Base-by-base conservation (phyloP, 176 grass and related monocot genomes). In the Chloris gayana region DNA sequence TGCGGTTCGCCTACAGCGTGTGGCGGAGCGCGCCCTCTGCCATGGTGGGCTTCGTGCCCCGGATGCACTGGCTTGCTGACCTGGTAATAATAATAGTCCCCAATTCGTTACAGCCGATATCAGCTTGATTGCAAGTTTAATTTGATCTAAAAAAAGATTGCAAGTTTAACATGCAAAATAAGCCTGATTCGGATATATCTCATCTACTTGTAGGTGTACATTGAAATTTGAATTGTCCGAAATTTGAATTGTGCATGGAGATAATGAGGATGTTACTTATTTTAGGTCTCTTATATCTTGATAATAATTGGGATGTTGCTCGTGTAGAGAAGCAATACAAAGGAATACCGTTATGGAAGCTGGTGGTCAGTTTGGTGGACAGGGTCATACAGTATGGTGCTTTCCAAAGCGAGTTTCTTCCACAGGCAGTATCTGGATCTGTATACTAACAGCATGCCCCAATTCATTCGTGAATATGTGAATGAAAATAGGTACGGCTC, bases 311-410 rank as follows among this genome's bases (percentile, higher is more conserved):
- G 44, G 9, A 14, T 15, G 39, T 84, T 84, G 14, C 54, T 61
- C 49, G 41, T 75, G 18, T 83, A 97, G 95, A 72, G 56, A 35
- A 61, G 64, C 67, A 50, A 42, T 74, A 39, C 35, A 19, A 22
- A 82, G 67, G 80, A 87, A 53, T 91, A 83, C 80, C 24, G 22
- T 62, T 99, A 99, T 73, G 86, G 88, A 82, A 88, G 90, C 39
- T 99, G 96, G 96, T 91, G 96, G 96, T 99, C 96, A 63, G 96
- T 99, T 60, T 99, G 96, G 96, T 93, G 96, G 92, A 91, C 82
- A 37, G 96, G 96, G 74, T 86, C 92, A 46, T 99, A 99, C 15
- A 99, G 96, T 15, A 93, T 99, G 79, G 79, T 99, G 82, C 96
- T 99, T 46, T 99, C 96, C 17, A 99, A 99, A 79, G 87, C 92